Percentiles rank a stretch among this genome's conserved stretches.
Evolutionary conservation across 1,284 basidiomycete genomes (phyloP).

Genomic region (Tylopilus sp.): DNA sequence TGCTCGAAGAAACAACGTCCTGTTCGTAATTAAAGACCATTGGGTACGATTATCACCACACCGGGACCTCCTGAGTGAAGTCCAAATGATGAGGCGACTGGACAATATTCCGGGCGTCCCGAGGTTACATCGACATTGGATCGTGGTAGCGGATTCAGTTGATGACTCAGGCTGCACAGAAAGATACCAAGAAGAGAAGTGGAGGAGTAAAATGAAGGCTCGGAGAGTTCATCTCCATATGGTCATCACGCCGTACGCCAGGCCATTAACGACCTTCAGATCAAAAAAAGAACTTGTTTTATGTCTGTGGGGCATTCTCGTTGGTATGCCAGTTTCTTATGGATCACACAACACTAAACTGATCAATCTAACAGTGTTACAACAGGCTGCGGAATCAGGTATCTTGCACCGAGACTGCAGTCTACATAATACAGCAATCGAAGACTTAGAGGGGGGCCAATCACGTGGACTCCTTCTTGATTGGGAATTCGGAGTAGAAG

Average conservation of each 20-base stretch:
- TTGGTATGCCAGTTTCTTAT: no score
- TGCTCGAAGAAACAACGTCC: neutral
- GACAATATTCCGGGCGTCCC: neutral
- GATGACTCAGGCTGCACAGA: no score
- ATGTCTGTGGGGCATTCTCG: neutral
- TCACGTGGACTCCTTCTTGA: no score
- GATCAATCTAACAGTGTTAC: no score
- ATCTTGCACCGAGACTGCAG: neutral
- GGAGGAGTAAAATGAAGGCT: slow-evolving; percentile 3
- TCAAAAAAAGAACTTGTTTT: slow-evolving; percentile 1
- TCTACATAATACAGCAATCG: neutral
- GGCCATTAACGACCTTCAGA: slow-evolving; percentile 1
- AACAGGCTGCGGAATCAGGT: no score
- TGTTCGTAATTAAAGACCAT: slow-evolving; percentile 5
- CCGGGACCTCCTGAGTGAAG: neutral
- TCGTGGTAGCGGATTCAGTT: neutral
- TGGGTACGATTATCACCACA: neutral
- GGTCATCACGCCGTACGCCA: neutral
- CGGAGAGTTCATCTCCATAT: neutral
- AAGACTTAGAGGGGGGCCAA: neutral
- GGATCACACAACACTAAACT: no score
- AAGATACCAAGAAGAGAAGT: slow-evolving; percentile 1
- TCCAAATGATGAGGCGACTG: neutral
- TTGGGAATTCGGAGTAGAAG: slow-evolving; percentile 5
- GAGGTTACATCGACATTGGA: neutral